Conservation (phyloP, 441 rosid genomes). For the Populus hybrid region DNA sequence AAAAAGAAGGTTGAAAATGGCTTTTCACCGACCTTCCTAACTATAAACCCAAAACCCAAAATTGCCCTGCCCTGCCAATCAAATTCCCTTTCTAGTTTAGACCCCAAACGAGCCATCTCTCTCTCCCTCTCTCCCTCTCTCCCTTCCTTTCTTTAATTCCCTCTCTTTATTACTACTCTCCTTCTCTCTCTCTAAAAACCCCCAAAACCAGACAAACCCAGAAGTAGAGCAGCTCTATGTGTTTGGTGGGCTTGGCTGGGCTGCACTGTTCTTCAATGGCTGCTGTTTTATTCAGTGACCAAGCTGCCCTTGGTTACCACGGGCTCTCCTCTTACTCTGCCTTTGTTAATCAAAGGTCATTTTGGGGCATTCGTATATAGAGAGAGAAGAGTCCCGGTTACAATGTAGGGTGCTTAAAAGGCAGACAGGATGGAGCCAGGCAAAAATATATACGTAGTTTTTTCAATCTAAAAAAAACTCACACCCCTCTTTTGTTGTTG, state of each 20-base stretch:
- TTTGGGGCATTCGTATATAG: conserved; percentile 34
- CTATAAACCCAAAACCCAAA: not conserved
- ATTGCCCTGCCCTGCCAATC: conserved; percentile 8
- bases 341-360: conserved; percentile 30
- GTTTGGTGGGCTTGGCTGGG: conserved; percentile 13
- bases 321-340: conserved; percentile 14
- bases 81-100: not conserved
- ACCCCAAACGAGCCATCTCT: not conserved
- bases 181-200: not conserved
- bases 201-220: conserved; percentile 2
- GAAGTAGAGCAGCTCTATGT: not conserved
- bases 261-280: conserved; percentile 16
- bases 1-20: conserved; percentile 39
- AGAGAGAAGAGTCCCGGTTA: conserved; percentile 13
- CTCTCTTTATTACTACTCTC: not conserved
- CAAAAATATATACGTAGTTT: conserved; percentile 28
- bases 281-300: conserved; percentile 26
- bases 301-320: conserved; percentile 24
- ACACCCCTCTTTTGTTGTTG: not conserved
- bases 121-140: no score
- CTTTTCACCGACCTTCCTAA: conserved; percentile 38
- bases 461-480: not conserved
- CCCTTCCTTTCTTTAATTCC: not conserved
- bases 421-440: conserved; percentile 89
- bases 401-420: conserved; percentile 37